Evolutionary conservation across 495 filamentous ascomycete species (phyloP), one percentile per base, ranked within the genome.

Genomic region (Tirmania nivea): DNA sequence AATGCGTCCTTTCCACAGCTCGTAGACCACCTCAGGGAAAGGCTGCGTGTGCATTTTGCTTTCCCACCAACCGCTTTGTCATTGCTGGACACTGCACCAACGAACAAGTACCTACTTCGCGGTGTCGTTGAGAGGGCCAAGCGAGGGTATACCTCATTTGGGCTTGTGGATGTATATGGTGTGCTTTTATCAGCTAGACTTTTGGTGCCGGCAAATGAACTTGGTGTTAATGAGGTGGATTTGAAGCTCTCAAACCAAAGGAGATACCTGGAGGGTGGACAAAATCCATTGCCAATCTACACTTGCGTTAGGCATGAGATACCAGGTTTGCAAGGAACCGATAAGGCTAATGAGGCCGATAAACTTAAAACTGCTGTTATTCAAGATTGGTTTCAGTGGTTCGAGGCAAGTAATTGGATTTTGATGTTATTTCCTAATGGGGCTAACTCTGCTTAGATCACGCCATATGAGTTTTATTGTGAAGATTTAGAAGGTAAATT

Each of bases 241-340:
- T 77, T 95, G 53, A 96, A 94, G 62, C 65, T 97, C 21, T 94
- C 88, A 0, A 84, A 79, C 54, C 90, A 96, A 62, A 71, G 74
- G 52, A 69, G 70, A 42, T 87, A 81, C 55, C 69, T 92, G 10
- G 70, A 77, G 42, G 70, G 78, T 62, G 90, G 90, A 8, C 74
- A 79, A 35, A 76, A 90, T 57, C 90, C 90, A 11, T 66, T 97
- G 55, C 90, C 90, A 1, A 93, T 97, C 37, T 97, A 95, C 59
- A 87, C 87, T 2, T 86, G 86, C 1, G 88, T 97, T 2, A 78
- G 90, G 12, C 90, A 97, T 63, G 89, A 97, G 64, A 94, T 96
- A n/a, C 90, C 90, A 0, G 66, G 80, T 11, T 64, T 75, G 35
- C 66, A 70, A 50, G 48, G 48, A 4, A 16, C 59, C 67, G 0